Evolutionary conservation across 208 protist genomes (phyloP).

Genomic region (Trypanosoma melophagium): DNA sequence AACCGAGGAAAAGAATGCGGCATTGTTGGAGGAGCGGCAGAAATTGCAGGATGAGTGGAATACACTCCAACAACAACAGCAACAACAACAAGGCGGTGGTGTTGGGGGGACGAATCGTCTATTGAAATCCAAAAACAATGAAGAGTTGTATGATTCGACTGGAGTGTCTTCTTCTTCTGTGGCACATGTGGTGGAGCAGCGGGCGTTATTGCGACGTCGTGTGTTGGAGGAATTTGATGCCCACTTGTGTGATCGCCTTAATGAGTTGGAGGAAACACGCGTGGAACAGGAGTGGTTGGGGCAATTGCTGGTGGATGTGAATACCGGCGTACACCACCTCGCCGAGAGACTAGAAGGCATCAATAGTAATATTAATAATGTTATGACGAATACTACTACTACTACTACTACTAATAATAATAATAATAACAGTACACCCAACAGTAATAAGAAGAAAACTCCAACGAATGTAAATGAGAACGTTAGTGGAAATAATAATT

Average conservation of each 20-base stretch:
- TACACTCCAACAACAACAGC: conserved; percentile 58
- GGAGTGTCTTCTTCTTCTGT: no score
- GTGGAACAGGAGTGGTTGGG: conserved; percentile 64
- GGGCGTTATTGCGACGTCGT: conserved; percentile 58
- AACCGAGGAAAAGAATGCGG: conserved; percentile 55
- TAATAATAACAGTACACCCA: no score
- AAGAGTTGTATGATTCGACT: no score
- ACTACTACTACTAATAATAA: no score
- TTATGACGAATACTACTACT: no score
- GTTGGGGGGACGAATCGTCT: conserved; percentile 7
- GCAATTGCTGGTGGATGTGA: conserved; percentile 80
- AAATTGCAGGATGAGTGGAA: conserved; percentile 65
- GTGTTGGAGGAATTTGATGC: conserved; percentile 90
- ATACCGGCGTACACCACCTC: conserved; percentile 88
- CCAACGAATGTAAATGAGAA: no score
- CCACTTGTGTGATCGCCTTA: conserved; percentile 70
- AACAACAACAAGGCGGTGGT: conserved; percentile 1
- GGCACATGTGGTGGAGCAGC: conserved; percentile 33
- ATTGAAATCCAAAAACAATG: neutral
- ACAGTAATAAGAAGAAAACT: no score
- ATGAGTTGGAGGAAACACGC: conserved; percentile 59
- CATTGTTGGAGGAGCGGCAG: conserved; percentile 52
- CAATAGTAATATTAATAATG: no score
- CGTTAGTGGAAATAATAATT: no score
- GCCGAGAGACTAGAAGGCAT: conserved; percentile 67